Evolutionary conservation across 345 rosid genomes (phyloP).

Genomic region (Sisymbrium altissimum): DNA sequence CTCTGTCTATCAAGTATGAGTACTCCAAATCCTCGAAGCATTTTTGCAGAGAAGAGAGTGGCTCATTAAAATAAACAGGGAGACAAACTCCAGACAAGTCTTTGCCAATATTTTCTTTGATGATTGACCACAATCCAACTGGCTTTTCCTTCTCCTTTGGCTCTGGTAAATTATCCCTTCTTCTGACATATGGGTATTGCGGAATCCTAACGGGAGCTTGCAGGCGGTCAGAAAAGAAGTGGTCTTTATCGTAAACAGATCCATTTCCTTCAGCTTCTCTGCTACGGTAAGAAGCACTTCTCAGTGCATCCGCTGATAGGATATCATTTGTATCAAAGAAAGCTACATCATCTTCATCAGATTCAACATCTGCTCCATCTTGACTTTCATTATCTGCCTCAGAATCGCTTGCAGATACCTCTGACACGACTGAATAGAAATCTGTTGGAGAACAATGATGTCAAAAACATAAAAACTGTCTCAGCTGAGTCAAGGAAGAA

Average conservation of each 20-base stretch:
- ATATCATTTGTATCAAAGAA: conserved; percentile 92
- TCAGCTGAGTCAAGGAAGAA: conserved; percentile 13
- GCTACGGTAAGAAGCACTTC: conserved; percentile 87
- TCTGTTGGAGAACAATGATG: conserved; percentile 47
- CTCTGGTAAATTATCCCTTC: conserved; percentile 91
- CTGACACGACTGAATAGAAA: conserved; percentile 98
- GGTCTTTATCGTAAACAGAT: conserved; percentile 55
- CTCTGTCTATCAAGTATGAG: conserved; percentile 84
- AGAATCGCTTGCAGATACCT: conserved; percentile 82
- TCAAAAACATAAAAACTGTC: background rate
- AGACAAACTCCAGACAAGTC: conserved; percentile 99
- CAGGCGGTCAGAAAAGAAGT: conserved; percentile 53
- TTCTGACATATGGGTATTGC: conserved; percentile 75
- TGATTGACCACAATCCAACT: conserved; percentile 95
- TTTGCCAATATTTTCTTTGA: conserved; percentile 97
- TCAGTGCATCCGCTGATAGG: conserved; percentile 73
- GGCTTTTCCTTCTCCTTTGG: conserved; percentile 98
- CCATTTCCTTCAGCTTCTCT: conserved; percentile 50
- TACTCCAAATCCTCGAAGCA: conserved; percentile 99
- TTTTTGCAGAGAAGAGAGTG: conserved; percentile 94
- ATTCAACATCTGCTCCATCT: conserved; percentile 82
- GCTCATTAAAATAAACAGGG: conserved; percentile 96
- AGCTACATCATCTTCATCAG: conserved; percentile 79
- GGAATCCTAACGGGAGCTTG: conserved; percentile 50
- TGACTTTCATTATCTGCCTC: conserved; percentile 93